phyloP scores from a whole-genome alignment of 2,329 filamentous ascomycete genomes.

The Ophiocordyceps camponoti-rufipedis region DNA sequence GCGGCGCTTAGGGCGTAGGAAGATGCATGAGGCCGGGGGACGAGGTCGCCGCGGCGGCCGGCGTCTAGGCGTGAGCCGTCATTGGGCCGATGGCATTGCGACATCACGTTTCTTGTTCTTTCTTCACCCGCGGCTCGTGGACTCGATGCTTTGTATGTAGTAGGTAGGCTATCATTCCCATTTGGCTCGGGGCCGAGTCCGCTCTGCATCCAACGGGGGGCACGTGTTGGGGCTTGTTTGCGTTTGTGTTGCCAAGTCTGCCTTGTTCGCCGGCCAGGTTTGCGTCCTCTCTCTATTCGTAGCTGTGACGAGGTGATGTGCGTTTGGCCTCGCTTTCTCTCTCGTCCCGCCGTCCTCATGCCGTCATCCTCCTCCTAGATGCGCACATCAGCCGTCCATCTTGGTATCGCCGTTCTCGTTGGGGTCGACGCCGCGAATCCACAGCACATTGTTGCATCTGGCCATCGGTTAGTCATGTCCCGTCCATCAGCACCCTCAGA shows the following conservation, averaged over 20 bases:
- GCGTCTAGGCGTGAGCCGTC: not conserved
- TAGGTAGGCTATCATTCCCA: no score
- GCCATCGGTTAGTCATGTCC: not conserved
- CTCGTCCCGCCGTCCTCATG: not conserved
- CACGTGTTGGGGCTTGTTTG: not conserved
- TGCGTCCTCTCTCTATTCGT: no score
- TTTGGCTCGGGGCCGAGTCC: not conserved
- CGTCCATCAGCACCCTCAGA: not conserved
- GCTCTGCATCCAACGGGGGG: not conserved
- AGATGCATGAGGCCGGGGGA: not conserved
- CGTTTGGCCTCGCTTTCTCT: not conserved
- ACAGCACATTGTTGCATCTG: conserved; percentile 94
- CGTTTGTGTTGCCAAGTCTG: not conserved
- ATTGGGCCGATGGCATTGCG: not conserved
- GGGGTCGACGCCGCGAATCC: conserved; percentile 49
- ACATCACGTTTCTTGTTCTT: no score
- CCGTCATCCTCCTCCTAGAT: not conserved
- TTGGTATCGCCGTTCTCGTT: conserved; percentile 33
- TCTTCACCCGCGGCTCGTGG: not conserved
- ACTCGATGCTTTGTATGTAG: not conserved
- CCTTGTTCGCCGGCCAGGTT: not conserved
- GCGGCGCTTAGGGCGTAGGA: not conserved
- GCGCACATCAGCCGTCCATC: conserved; percentile 30
- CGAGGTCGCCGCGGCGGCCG: not conserved
- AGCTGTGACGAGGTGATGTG: not conserved